Evolutionary conservation across 1,284 basidiomycete species (phyloP).

Genomic region (Sphagnurus paluster): DNA sequence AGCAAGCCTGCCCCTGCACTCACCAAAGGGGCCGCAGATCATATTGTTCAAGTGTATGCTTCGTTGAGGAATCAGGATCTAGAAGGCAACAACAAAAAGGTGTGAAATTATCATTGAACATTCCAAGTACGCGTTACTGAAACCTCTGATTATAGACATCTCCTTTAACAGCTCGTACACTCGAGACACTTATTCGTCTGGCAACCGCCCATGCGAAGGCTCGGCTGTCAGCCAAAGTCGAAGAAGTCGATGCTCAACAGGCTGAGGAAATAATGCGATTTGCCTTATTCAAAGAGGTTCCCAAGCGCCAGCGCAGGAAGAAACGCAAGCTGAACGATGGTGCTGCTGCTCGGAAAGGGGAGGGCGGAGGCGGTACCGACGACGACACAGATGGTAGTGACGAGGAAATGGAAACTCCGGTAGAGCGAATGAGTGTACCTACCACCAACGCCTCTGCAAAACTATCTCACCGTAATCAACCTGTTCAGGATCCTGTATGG

Average conservation of each 20-base stretch:
- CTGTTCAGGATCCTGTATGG: conserved; percentile 53
- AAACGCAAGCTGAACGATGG: conserved; percentile 79
- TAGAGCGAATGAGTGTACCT: conserved; percentile 53
- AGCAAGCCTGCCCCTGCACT: conserved; percentile 82
- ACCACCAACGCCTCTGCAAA: conserved; percentile 25
- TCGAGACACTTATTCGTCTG: conserved; percentile 98
- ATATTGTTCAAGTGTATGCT: conserved; percentile 93
- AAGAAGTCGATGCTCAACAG: conserved; percentile 83
- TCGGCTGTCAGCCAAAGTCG: conserved; percentile 84
- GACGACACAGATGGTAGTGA: conserved; percentile 49
- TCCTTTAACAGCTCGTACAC: conserved; percentile 95
- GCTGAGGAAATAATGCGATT: conserved; percentile 97
- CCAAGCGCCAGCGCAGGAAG: conserved; percentile 76
- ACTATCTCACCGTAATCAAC: conserved; percentile 33
- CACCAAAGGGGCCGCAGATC: conserved; percentile 92
- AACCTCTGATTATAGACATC: conserved; percentile 69
- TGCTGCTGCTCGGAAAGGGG: conserved; percentile 47
- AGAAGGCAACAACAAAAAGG: conserved; percentile 89
- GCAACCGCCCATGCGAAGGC: conserved; percentile 98
- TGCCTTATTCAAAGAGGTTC: conserved; percentile 97
- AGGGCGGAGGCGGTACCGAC: conserved; percentile 51
- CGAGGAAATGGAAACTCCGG: conserved; percentile 45
- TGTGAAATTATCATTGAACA: conserved; percentile 31
- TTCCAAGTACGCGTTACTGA: conserved; percentile 10
- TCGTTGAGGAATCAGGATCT: conserved; percentile 91